These are phyloP conservation scores for Botrytis galanthina DNA, from an alignment of 2,329 filamentous ascomycete genomes.

Conservation along the genomic window DNA sequence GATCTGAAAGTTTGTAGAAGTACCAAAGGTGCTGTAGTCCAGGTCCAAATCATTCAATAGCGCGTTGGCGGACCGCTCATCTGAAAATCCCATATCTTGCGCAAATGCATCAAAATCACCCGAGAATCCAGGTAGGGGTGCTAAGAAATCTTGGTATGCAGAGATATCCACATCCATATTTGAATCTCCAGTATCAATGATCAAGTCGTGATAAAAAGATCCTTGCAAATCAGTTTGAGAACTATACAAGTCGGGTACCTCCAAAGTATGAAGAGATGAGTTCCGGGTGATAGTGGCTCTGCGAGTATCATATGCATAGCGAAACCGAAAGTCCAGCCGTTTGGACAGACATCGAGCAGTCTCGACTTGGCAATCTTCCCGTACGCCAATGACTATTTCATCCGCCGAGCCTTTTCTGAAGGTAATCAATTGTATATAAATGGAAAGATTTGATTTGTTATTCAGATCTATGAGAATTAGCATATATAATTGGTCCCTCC, in stretches of 20 bases:
- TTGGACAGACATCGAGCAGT: conserved; percentile 2
- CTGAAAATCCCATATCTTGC: not conserved
- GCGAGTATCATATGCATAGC: conserved; percentile 3
- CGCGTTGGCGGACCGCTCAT: not conserved
- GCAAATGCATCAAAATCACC: not conserved
- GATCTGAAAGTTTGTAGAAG: not conserved
- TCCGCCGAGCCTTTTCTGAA: conserved; percentile 21
- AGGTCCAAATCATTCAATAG: not conserved
- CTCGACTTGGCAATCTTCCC: conserved; percentile 11
- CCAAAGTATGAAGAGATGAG: not conserved
- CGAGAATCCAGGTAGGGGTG: not conserved
- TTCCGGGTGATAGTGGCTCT: not conserved
- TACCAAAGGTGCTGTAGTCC: not conserved
- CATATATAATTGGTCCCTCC: not conserved
- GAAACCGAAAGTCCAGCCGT: not conserved
- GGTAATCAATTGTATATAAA: conserved; percentile 24
- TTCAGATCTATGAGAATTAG: conserved; percentile 26
- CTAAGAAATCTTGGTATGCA: not conserved
- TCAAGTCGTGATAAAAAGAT: not conserved
- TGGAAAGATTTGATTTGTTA: conserved; percentile 20
- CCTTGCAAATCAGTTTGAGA: not conserved
- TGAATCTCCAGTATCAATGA: not conserved
- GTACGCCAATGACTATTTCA: conserved; percentile 11
- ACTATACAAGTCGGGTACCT: not conserved
- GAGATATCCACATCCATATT: not conserved